These are phyloP conservation scores for Aleurites moluccanus DNA, from an alignment of 441 rosid species.

Conservation along the genomic window DNA sequence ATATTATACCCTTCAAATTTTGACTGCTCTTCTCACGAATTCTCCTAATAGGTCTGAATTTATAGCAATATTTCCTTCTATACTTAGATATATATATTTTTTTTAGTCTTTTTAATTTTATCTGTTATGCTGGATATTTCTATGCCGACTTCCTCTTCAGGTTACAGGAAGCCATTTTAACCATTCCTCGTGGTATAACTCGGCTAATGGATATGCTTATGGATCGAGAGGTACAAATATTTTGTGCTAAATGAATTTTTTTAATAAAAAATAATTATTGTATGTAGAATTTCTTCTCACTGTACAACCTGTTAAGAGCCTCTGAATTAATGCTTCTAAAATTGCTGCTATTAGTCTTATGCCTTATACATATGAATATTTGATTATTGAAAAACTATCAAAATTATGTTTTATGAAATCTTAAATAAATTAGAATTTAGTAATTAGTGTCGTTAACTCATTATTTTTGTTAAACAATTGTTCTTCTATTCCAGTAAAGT, in stretches of 20 bases:
- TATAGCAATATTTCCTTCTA: conserved; percentile 13
- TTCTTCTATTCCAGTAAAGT: conserved; percentile 10
- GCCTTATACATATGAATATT: background rate
- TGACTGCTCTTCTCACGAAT: conserved; percentile 91
- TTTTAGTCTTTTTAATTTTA: conserved; percentile 13
- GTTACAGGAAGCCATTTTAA: conserved; percentile 98
- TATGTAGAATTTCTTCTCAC: conserved; percentile 1
- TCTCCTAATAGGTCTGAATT: conserved; percentile 79
- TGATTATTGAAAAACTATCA: background rate
- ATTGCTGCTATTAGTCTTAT: background rate
- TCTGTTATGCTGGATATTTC: conserved; percentile 30
- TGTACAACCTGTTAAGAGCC: background rate
- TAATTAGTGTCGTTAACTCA: background rate
- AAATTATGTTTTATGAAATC: background rate
- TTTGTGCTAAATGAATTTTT: background rate
- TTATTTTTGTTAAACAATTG: background rate
- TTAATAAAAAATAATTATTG: background rate
- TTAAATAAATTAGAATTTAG: background rate
- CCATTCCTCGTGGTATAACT: conserved; percentile 97
- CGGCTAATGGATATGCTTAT: conserved; percentile 98
- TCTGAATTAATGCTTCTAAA: background rate
- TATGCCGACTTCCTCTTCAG: conserved; percentile 61
- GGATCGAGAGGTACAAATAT: conserved; percentile 88
- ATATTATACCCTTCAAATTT: conserved; percentile 89
- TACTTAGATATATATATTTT: background rate